Evolutionary conservation across 1,139 yeast genomes (phyloP), one percentile per base, ranked within the genome.

Genomic region (Geotrichum cucujoidarum): DNA sequence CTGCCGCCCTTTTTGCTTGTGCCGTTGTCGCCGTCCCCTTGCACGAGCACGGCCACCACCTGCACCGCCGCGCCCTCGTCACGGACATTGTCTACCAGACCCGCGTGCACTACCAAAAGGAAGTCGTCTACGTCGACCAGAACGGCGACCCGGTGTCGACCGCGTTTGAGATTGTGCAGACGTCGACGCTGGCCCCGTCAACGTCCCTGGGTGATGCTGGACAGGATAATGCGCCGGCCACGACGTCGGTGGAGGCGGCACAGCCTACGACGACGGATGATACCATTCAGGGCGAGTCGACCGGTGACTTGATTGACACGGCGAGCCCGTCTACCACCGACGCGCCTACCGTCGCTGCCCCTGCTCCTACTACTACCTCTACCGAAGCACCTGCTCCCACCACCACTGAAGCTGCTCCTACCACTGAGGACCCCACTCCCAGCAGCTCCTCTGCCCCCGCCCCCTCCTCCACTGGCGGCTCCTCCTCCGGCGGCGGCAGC

Each of bases 51-150:
- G 50, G 34, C 11, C 52, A 49, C 43, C 35, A 46, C 37, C 10
- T 39, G n/a, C 48, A 43, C 35, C 60, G 60, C 52, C 59, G 65
- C 24, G 65, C 52, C 27, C 49, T 63, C 30, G 68, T 65, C 43
- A 66, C 70, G 43, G 60, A 64, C 49, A 53, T 53, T 36, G 63
- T 63, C 36, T 60, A 60, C 47, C 63, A 60, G 34, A 64, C 69
- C 40, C 57, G 59, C 51, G 56, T 54, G 47, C 60, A 60, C 43
- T 66, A 65, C 59, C 62, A 65, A 53, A 55, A 65, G 48, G 62
- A 61, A 45, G 60, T 65, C 43, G 64, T 67, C 42, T 59, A 56
- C 45, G 71, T 66, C 20, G 68, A 67, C 55, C 56, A 54, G 47
- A 46, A 63, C 47, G 70, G 70, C 29, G 48, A 36, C 40, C 69